Conservation (phyloP, 306 rosid species). For the Cucumis hystrix region DNA sequence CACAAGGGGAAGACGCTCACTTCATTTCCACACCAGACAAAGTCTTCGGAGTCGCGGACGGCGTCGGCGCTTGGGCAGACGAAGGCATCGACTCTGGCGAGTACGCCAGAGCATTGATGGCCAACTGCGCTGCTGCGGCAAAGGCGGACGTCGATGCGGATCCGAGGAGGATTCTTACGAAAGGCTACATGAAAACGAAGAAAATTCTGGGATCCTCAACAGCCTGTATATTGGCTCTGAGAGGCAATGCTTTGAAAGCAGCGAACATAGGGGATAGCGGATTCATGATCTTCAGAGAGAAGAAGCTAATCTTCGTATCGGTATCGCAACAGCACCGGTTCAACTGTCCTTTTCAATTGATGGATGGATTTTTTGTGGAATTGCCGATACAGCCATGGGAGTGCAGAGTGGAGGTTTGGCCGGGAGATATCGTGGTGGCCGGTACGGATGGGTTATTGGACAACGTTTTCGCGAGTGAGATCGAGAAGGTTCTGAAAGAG, state of each 20-base stretch:
- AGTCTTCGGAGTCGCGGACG: background rate
- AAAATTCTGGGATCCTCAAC: slow-evolving; percentile 10
- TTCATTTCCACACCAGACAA: background rate
- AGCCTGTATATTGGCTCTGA: slow-evolving; percentile 9
- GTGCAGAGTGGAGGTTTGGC: background rate
- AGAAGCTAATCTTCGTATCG: background rate
- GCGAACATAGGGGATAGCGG: slow-evolving; percentile 15
- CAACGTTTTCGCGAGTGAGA: background rate
- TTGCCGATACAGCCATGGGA: background rate
- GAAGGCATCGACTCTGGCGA: background rate
- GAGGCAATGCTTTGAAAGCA: background rate
- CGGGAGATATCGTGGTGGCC: background rate
- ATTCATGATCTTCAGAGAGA: slow-evolving; percentile 14
- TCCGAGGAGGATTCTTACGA: background rate
- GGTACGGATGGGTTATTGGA: background rate
- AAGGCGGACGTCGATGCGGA: background rate
- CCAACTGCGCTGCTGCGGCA: background rate
- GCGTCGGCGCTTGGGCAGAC: background rate
- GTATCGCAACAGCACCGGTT: background rate
- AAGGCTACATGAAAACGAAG: background rate
- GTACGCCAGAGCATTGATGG: background rate
- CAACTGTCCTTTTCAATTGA: background rate
- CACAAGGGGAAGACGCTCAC: background rate
- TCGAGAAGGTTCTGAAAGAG: background rate
- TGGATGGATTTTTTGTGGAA: background rate